These are phyloP conservation scores for Ciborinia camelliae DNA, from an alignment of 2,329 filamentous ascomycete species.

Conservation along the genomic window DNA sequence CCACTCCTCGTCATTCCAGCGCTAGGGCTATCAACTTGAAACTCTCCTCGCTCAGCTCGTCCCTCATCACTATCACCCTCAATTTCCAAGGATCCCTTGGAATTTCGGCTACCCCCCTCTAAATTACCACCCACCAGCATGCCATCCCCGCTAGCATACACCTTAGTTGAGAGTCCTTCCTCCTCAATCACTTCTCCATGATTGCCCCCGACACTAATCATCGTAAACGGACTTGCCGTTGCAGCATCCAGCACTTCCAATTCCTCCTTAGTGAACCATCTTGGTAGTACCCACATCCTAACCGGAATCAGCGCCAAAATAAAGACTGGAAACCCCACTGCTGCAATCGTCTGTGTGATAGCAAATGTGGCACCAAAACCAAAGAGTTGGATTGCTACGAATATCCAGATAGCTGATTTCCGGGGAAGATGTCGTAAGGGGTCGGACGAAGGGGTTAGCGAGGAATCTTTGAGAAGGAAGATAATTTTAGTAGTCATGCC, in stretches of 20 bases:
- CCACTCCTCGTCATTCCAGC: slow-evolving; percentile 7
- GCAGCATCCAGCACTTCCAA: slow-evolving; percentile 54
- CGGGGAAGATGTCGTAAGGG: slow-evolving; percentile 60
- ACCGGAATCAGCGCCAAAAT: slow-evolving; percentile 33
- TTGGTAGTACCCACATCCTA: slow-evolving; percentile 41
- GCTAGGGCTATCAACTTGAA: neutral
- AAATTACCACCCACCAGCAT: slow-evolving; percentile 24
- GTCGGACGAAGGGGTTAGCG: slow-evolving; percentile 57
- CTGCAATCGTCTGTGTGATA: slow-evolving; percentile 78
- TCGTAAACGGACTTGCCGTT: slow-evolving; percentile 52
- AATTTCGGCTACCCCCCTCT: slow-evolving; percentile 26
- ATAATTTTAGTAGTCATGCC: slow-evolving; percentile 73
- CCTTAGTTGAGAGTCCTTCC: slow-evolving; percentile 18
- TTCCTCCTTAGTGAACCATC: slow-evolving; percentile 33
- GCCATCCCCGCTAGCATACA: slow-evolving; percentile 20
- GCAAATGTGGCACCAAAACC: slow-evolving; percentile 77
- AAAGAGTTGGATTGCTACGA: slow-evolving; percentile 64
- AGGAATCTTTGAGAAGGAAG: slow-evolving; percentile 62
- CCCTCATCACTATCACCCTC: slow-evolving; percentile 24
- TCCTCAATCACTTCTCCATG: slow-evolving; percentile 38
- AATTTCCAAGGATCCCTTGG: slow-evolving; percentile 20
- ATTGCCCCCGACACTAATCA: slow-evolving; percentile 36
- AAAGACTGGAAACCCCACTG: slow-evolving; percentile 67
- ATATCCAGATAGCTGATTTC: slow-evolving; percentile 65
- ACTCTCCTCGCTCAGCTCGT: slow-evolving; percentile 32